phyloP scores from a whole-genome alignment of 2,329 filamentous ascomycete species.

The Chaetomiaceae sp. region DNA sequence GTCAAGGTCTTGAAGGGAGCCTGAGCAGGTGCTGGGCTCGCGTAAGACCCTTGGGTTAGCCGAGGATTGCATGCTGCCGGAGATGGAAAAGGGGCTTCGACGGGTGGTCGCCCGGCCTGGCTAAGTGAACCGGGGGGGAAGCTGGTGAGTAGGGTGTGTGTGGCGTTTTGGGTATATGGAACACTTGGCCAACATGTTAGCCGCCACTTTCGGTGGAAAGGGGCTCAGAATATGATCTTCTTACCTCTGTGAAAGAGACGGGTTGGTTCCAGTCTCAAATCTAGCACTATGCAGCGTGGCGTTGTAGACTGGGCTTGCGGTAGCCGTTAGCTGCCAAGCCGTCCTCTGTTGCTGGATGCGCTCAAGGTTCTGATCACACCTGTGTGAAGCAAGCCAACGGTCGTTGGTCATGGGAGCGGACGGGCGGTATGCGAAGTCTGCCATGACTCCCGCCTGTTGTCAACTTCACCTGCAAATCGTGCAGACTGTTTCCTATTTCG shows the following conservation, averaged over 20 bases:
- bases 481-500: conserved; percentile 6
- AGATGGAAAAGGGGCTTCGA: conserved; percentile 34
- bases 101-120: conserved; percentile 33
- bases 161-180: conserved; percentile 35
- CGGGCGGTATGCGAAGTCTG: conserved; percentile 43
- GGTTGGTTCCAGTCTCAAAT: conserved; percentile 29
- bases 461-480: background rate
- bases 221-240: conserved; percentile 17
- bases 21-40: conserved; percentile 12
- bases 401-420: conserved; percentile 41
- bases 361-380: conserved; percentile 37
- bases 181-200: conserved; percentile 35
- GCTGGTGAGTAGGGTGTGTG: conserved; percentile 31
- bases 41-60: conserved; percentile 32
- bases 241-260: conserved; percentile 30
- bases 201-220: conserved; percentile 18
- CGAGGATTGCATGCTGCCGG: conserved; percentile 38
- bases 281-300: conserved; percentile 28
- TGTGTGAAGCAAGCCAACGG: conserved; percentile 46
- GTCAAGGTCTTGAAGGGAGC: conserved; percentile 1
- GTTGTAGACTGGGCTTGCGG: conserved; percentile 30
- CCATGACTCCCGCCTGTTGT: conserved; percentile 25
- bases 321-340: conserved; percentile 20
- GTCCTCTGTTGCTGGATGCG: conserved; percentile 14
- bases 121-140: conserved; percentile 31